Evolutionary conservation across 106 monocot genomes (phyloP).

Genomic region (Acorus calamus): DNA sequence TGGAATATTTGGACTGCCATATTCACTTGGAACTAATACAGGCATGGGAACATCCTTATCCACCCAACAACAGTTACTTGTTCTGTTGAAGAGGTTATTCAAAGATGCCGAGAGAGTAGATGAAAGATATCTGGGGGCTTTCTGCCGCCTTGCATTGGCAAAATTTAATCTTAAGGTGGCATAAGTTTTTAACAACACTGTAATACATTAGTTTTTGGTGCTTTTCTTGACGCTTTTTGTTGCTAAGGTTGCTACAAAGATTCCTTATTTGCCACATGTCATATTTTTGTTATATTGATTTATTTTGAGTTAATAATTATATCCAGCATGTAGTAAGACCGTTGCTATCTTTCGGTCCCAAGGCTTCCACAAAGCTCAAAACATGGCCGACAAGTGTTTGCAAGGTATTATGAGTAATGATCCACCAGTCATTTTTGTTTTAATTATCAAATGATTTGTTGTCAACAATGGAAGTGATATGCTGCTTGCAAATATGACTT

Average conservation of each 20-base stretch:
- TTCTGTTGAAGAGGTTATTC: conserved; percentile 73
- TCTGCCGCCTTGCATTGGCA: conserved; percentile 63
- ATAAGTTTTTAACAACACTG: neutral
- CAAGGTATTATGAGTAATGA: conserved; percentile 42
- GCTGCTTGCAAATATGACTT: neutral
- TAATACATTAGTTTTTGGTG: neutral
- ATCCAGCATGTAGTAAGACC: conserved; percentile 57
- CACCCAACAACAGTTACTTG: conserved; percentile 73
- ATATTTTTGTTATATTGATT: neutral
- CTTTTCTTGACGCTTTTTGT: neutral
- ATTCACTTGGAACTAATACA: conserved; percentile 55
- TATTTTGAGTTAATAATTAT: neutral
- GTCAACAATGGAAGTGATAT: too few relatives aligned
- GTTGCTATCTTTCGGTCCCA: conserved; percentile 74
- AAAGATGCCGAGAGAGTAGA: conserved; percentile 76
- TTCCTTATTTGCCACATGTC: conserved; percentile 42
- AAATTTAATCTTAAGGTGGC: conserved; percentile 93
- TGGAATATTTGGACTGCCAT: conserved; percentile 61
- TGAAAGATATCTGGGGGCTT: conserved; percentile 52
- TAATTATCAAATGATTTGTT: neutral
- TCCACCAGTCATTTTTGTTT: neutral
- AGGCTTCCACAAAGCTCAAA: conserved; percentile 62
- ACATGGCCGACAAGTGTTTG: conserved; percentile 75
- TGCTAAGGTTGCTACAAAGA: neutral
- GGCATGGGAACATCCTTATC: conserved; percentile 59